Evolutionary conservation across 73 alveolate genomes (phyloP), one percentile per base, ranked within the genome.

Genomic region (Breviolum minutum): DNA sequence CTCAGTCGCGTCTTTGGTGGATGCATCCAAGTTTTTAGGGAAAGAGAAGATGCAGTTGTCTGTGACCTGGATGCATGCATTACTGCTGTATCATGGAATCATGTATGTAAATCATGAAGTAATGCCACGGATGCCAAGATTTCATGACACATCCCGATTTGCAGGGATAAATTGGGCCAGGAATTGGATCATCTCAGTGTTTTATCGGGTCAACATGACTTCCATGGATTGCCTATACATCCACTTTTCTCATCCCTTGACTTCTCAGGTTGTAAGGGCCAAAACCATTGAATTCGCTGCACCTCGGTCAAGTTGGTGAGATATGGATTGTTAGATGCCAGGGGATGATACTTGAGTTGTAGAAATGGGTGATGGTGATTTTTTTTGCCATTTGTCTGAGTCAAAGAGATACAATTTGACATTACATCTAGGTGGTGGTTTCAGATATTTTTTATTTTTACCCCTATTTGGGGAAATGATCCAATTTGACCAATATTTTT

Each of bases 1-100:
- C 13, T 60, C 93, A 20, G 73, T 61, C 8, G 93, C 93, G n/a
- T 54, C 76, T 24, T 10, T 84, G 74, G 93, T 61, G 76, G 93
- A 84, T 61, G 93, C 93, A 14, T 60, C 93, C 62, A 84, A 84
- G n/a, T 76, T 84, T 6, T 48, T 84, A 26, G 74, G 61, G 30
- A 26, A 16, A n/a, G 93, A 84, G 66, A 84, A 61, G 93, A 84
- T 84, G 93, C 93, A 84, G n/a, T 10, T 84, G n/a, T 84, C 93
- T 8, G 93, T 61, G 74, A 12, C 93, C 26, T 61, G 93, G 61
- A 54, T 61, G 54, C 22, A 54, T 61, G 54, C 22, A 79, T 24
- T 2, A 22, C n/a, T 2, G 2, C 2, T 17, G 17, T 17, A 22
- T 22, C 77, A 68, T 2, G 77, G 24, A 68, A 68, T 68, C n/a